phyloP scores from a whole-genome alignment of 208 protist species.

The Leishmania mexicana region DNA sequence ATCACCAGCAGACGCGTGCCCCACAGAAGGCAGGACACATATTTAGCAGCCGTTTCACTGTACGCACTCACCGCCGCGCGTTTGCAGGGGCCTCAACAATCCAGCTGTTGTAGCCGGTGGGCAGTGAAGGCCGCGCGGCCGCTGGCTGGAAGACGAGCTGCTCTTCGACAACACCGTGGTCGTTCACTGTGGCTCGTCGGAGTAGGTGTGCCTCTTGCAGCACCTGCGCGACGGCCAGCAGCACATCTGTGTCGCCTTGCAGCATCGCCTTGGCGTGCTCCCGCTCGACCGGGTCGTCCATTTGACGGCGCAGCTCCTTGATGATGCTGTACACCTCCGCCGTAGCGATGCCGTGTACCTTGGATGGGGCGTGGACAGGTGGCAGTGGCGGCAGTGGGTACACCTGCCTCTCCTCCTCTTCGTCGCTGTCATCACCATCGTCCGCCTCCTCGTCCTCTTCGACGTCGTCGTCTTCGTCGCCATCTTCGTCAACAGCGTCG shows the following conservation, averaged over 20 bases:
- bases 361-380: constrained; percentile 42
- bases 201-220: constrained; percentile 72
- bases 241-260: constrained; percentile 54
- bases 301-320: constrained; percentile 54
- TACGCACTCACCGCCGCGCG: constrained; percentile 3
- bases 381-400: constrained; percentile 65
- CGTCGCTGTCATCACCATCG: constrained; percentile 37
- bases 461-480: constrained; percentile 23
- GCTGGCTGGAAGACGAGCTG: constrained; percentile 54
- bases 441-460: constrained; percentile 29
- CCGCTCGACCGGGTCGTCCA: constrained; percentile 59
- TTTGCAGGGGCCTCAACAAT: constrained; percentile 31
- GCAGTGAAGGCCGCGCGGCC: constrained; percentile 47
- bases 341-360: constrained; percentile 54
- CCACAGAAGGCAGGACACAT: background rate
- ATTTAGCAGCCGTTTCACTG: background rate
- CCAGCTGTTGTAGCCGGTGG: constrained; percentile 67
- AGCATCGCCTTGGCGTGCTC: constrained; percentile 63
- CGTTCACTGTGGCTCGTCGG: constrained; percentile 38
- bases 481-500: constrained; percentile 1
- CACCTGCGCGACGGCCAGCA: constrained; percentile 68
- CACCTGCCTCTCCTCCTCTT: constrained; percentile 37
- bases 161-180: constrained; percentile 45
- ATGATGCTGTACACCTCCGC: constrained; percentile 78
- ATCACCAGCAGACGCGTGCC: background rate